phyloP scores from a whole-genome alignment of 1,284 basidiomycete genomes.

The Melampsora americana region DNA sequence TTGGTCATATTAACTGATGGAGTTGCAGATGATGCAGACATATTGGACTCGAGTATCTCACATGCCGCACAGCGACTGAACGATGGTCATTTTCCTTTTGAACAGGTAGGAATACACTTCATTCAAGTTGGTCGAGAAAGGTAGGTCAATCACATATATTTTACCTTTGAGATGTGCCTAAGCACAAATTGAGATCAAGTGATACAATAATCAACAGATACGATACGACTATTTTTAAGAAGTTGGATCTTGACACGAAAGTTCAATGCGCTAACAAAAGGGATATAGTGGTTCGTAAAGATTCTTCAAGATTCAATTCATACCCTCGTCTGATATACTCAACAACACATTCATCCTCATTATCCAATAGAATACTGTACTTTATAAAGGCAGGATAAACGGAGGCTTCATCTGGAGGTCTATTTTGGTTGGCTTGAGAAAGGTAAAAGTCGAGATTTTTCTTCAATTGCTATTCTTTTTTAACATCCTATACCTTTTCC shows the following conservation, averaged over 20 bases:
- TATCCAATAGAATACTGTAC: conserved; percentile 1
- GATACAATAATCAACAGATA: background rate
- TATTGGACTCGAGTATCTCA: conserved; percentile 60
- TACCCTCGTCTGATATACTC: background rate
- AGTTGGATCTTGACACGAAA: background rate
- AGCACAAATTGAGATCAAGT: background rate
- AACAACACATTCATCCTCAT: background rate
- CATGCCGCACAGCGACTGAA: conserved; percentile 60
- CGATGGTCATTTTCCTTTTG: conserved; percentile 58
- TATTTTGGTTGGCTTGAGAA: background rate
- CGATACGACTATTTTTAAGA: background rate
- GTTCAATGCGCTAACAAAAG: background rate
- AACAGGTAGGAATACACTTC: conserved; percentile 62
- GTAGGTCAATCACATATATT: background rate
- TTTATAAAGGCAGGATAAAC: background rate
- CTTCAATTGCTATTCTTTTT: no score
- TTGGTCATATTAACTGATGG: conserved; percentile 66
- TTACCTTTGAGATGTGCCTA: background rate
- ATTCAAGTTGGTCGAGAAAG: conserved; percentile 57
- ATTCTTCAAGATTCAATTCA: background rate
- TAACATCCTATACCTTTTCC: no score
- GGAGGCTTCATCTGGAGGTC: background rate
- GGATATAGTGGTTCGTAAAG: conserved; percentile 7
- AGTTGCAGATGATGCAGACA: conserved; percentile 61
- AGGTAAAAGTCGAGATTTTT: background rate